Evolutionary conservation across 371 early-diverging fungal species (phyloP), one percentile per base, ranked within the genome.

Genomic region (Coemansia sp.): DNA sequence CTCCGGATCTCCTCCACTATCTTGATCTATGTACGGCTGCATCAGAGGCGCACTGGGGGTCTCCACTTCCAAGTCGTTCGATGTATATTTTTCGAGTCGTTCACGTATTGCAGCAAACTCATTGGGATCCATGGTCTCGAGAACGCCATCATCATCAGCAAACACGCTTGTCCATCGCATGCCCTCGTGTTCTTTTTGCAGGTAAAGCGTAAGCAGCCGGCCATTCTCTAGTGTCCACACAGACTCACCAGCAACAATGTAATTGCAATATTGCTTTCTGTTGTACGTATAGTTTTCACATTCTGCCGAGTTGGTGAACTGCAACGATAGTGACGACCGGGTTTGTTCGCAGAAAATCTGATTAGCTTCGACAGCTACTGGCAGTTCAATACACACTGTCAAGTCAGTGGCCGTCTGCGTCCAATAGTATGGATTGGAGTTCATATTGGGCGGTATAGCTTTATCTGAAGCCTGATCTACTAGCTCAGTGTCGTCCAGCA

Each of bases 151-250:
- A 39, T 89, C 91, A 0, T 72, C 65, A 39, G 84, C 84, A 80
- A 90, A 91, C 6, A 93, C 71, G 27, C 90, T 89, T 5, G 86
- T 77, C 95, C 95, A 94, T 16, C 91, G 84, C 5, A 86, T 87
- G 18, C 84, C 71, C 52, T 83, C 77, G 63, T 88, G 83, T 22
- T 71, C 61, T 68, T 88, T 93, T 31, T 87, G 84, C 10, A 94
- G 72, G 69, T 84, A 85, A 10, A 94, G 63, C 0, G 91, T 89
- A 31, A 93, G 63, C 1, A 84, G 50, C 0, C 84, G 82, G 0
- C 76, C 68, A 14, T 76, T 39, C 40, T 93, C 92, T 10, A 92
- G 58, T 5, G 92, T 92, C 95, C 95, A 94, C 8, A 83, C 67
- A 47, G 82, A 87, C 10, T 89, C 88, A 16, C 84, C 83, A 0